A percentile compares a stretch with the other conserved stretches of the same genome.
phyloP scores from a whole-genome alignment of 2,329 filamentous ascomycete species.

The Xylaria polymorpha region DNA sequence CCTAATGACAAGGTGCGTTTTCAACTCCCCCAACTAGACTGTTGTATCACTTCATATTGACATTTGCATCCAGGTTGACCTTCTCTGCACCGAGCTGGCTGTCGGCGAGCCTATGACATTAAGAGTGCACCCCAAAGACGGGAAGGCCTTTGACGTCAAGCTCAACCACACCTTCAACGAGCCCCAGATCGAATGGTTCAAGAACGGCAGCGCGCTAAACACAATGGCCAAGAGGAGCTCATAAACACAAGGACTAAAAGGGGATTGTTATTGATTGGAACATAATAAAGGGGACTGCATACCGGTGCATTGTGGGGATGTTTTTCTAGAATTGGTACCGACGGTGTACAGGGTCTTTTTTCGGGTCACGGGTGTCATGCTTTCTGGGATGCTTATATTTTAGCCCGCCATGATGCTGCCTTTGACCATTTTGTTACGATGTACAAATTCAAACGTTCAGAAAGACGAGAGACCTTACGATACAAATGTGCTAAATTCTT shows the following conservation, averaged over 20 bases:
- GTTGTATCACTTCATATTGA: slow-evolving; percentile 41
- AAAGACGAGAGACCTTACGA: slow-evolving; percentile 35
- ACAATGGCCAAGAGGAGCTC: slow-evolving; percentile 85
- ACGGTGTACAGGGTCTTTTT: slow-evolving; percentile 49
- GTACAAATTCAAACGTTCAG: slow-evolving; percentile 53
- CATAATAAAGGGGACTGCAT: slow-evolving; percentile 44
- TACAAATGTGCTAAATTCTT: slow-evolving; percentile 7
- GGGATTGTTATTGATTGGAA: slow-evolving; percentile 27
- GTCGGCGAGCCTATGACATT: slow-evolving; percentile 95
- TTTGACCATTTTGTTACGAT: slow-evolving; percentile 48
- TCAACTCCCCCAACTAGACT: neutral
- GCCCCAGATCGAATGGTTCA: slow-evolving; percentile 98
- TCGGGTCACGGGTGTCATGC: slow-evolving; percentile 47
- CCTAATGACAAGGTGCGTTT: slow-evolving; percentile 80
- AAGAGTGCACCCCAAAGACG: slow-evolving; percentile 90
- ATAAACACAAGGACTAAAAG: slow-evolving; percentile 45
- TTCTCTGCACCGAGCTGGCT: slow-evolving; percentile 87
- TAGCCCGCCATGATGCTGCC: slow-evolving; percentile 45
- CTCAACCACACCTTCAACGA: slow-evolving; percentile 98
- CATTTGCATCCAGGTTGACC: slow-evolving; percentile 68
- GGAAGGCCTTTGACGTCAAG: slow-evolving; percentile 81
- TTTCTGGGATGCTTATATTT: slow-evolving; percentile 46
- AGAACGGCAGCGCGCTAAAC: slow-evolving; percentile 96
- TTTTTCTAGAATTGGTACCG: slow-evolving; percentile 48
- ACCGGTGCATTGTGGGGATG: slow-evolving; percentile 50